Evolutionary conservation across 2,329 filamentous ascomycete species (phyloP).

Genomic region (Venturia aucupariae): DNA sequence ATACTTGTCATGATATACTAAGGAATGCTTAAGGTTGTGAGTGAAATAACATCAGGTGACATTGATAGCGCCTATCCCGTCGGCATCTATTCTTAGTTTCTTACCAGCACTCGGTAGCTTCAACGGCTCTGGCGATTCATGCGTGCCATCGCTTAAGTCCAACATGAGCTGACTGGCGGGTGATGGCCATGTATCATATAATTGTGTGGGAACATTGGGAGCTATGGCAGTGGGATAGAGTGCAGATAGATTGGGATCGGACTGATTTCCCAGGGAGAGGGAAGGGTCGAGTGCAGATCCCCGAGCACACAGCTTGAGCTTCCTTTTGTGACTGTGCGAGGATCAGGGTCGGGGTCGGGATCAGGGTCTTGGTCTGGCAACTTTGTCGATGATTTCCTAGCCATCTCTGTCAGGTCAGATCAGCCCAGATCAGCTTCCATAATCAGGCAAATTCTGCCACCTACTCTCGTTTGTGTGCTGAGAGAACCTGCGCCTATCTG

Average conservation of each 20-base stretch:
- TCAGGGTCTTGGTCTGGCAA: too few species aligned
- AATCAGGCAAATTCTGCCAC: neutral
- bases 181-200: too few species aligned
- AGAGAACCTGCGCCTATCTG: neutral
- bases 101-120: too few species aligned
- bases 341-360: neutral
- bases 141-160: neutral
- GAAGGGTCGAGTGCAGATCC: neutral
- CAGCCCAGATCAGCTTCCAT: too few species aligned
- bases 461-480: conserved; percentile 11
- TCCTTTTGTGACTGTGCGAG: neutral
- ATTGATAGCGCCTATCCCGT: neutral
- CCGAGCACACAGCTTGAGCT: conserved; percentile 2
- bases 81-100: neutral
- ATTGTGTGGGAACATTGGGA: neutral
- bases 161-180: neutral
- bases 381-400: too few species aligned
- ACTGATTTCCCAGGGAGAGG: neutral
- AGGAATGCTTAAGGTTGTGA: too few species aligned
- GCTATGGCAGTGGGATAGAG: neutral
- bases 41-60: too few species aligned
- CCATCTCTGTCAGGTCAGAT: neutral
- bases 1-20: too few species aligned
- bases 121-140: neutral
- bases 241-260: neutral